Evolutionary conservation across 1,284 basidiomycete species (phyloP).

Genomic region (Puccinia triticina): DNA sequence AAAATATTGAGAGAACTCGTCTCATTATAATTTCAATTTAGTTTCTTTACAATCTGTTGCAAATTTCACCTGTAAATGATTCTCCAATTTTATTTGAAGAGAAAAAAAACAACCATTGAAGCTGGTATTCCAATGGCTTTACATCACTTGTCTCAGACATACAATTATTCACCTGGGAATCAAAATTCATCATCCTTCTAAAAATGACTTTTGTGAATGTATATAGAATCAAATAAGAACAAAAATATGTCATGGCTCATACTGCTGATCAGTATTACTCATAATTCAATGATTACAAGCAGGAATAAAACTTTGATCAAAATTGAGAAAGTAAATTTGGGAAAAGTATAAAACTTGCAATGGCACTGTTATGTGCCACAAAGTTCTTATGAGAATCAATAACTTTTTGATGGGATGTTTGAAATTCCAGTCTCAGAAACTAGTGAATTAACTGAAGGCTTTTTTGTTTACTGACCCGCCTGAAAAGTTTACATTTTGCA

Average conservation of each 20-base stretch:
- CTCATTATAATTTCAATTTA: neutral
- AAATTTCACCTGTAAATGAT: neutral
- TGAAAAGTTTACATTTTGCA: too few relatives aligned
- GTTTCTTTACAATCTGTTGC: neutral
- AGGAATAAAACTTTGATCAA: too few relatives aligned
- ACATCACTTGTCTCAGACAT: neutral
- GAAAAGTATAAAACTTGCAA: too few relatives aligned
- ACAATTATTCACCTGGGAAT: constrained; percentile 1
- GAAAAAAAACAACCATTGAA: constrained; percentile 2
- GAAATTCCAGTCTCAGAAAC: too few relatives aligned
- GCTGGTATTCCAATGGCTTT: constrained; percentile 10
- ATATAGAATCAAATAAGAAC: constrained; percentile 2
- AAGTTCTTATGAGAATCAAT: too few relatives aligned
- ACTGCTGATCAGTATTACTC: too few relatives aligned
- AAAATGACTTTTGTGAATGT: neutral
- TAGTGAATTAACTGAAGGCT: too few relatives aligned
- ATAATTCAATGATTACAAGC: too few relatives aligned
- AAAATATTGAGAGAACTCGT: neutral
- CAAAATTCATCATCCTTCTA: neutral
- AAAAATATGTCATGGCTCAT: neutral
- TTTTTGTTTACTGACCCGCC: too few relatives aligned
- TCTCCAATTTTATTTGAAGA: neutral
- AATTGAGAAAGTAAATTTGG: too few relatives aligned
- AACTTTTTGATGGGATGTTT: too few relatives aligned
- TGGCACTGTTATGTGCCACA: too few relatives aligned